Conservation (phyloP, 768 basidiomycete species). For the Amanita molliuscula region DNA sequence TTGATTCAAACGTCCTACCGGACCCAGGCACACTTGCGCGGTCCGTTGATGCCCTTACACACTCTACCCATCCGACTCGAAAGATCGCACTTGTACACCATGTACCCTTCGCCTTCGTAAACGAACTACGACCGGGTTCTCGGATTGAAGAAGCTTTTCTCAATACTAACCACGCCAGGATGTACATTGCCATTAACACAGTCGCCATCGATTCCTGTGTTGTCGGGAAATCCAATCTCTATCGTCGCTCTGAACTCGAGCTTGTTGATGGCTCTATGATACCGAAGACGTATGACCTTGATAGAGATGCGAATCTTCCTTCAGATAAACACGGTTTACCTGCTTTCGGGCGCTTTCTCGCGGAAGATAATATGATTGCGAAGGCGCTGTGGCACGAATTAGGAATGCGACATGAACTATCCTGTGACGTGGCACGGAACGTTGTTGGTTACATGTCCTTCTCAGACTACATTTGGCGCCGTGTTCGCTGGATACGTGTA, state of each 20-base stretch:
- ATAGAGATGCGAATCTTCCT: slow-evolving; percentile 8
- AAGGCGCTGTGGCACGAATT: slow-evolving; percentile 90
- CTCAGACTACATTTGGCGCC: slow-evolving; percentile 75
- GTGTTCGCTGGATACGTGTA: slow-evolving; percentile 95
- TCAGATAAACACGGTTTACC: slow-evolving; percentile 46
- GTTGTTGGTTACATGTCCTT: slow-evolving; percentile 84
- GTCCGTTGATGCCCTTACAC: slow-evolving; percentile 67
- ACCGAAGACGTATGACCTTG: slow-evolving; percentile 17
- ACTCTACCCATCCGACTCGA: slow-evolving; percentile 27
- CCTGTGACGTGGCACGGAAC: slow-evolving; percentile 84
- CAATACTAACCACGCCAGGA: slow-evolving; percentile 96
- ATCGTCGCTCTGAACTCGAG: slow-evolving; percentile 82
- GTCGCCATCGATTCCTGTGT: slow-evolving; percentile 90
- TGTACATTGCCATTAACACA: slow-evolving; percentile 93
- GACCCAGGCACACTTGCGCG: slow-evolving; percentile 72
- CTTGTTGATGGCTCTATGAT: slow-evolving; percentile 58
- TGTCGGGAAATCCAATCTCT: slow-evolving; percentile 93
- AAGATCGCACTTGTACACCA: slow-evolving; percentile 88
- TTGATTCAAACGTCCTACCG: slow-evolving; percentile 90
- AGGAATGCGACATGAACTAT: slow-evolving; percentile 78
- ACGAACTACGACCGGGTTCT: slow-evolving; percentile 64
- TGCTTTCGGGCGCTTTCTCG: slow-evolving; percentile 81
- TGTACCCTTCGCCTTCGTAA: slow-evolving; percentile 79
- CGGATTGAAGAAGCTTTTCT: slow-evolving; percentile 88
- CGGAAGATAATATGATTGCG: slow-evolving; percentile 98